Evolutionary conservation across 1,284 basidiomycete species (phyloP), one percentile per base, ranked within the genome.

Genomic region (Bjerkandera adusta): DNA sequence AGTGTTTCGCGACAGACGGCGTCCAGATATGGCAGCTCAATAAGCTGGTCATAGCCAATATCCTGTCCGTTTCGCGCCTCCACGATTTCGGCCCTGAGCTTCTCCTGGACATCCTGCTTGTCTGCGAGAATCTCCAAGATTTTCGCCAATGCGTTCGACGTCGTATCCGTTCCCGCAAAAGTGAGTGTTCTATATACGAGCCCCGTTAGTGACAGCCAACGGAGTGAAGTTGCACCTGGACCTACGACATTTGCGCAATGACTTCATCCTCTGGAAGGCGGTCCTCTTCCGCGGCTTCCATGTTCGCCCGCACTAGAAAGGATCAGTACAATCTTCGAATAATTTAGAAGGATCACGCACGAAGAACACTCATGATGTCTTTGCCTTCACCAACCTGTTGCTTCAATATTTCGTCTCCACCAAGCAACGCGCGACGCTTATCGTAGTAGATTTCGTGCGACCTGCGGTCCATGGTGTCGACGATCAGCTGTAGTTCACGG

Each of bases 1-100:
- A 68, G 53, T 0, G 64, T 66, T 45, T 68, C 66, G 12, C 63
- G 54, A 43, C 64, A 64, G 5, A 68, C 55, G 1, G 62, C 66
- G 34, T 68, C 66, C 7, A 68, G 52, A 39, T 59, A 66, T 0
- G 66, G 63, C 6, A 68, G 51, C 1, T 47, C 42, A 16, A 61
- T 58, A 8, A 68, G 54, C 1, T 46, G 45, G 46, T 68, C 65
- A 43, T 65, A 61, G 0, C 52, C 40, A 18, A 63, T 42, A 21
- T 65, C 60, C 6, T 36, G 45, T 6, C 50, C 47, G 16, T 46
- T 33, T 15, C 49, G 45, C 3, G 58, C 59, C 5, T 50, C 43
- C 10, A 45, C 12, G 11, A 66, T 49, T 41, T 63, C 63, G 5
- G 55, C 45, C 1, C 65, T 54, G 7, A 67, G 49, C 44, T 54